These are phyloP conservation scores for Helenozyma rhizophorensis DNA, from an alignment of 805 yeast species.

Conservation along the genomic window DNA sequence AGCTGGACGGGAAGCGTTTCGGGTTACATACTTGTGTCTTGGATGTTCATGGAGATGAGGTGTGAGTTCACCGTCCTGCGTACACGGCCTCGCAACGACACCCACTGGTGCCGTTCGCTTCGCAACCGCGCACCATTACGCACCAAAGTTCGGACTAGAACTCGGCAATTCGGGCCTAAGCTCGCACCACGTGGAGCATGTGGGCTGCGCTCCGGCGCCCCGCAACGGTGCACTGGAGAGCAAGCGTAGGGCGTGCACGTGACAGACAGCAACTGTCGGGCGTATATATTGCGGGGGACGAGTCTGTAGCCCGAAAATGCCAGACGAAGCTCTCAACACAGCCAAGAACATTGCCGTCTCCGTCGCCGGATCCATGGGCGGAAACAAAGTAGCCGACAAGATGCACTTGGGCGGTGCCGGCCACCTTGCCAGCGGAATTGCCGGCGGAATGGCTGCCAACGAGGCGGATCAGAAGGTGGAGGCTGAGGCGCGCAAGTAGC, in stretches of 20 bases:
- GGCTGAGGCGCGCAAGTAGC: too few species aligned
- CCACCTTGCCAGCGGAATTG: conserved; percentile 30
- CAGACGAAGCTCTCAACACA: conserved; percentile 14
- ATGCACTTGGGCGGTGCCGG: conserved; percentile 28
- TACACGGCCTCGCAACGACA: conserved; percentile 3
- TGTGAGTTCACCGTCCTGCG: neutral
- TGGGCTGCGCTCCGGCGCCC: too few species aligned
- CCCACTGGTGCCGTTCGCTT: conserved; percentile 1
- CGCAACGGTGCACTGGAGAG: too few species aligned
- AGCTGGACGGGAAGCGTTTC: neutral
- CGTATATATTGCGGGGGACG: too few species aligned
- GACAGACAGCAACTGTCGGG: too few species aligned
- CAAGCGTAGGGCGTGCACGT: too few species aligned
- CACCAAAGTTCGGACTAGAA: too few species aligned
- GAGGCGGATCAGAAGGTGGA: conserved; percentile 31
- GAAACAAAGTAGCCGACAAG: conserved; percentile 35
- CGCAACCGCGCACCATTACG: neutral
- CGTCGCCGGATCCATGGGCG: conserved; percentile 36
- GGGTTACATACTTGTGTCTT: conserved; percentile 22
- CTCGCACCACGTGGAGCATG: too few species aligned
- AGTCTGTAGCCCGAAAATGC: conserved; percentile 8
- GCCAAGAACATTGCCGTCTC: conserved; percentile 32
- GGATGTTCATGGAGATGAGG: conserved; percentile 7
- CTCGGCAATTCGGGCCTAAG: too few species aligned
- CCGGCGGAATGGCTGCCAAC: conserved; percentile 31